A percentile compares a stretch with the other conserved stretches of the same genome.
Conservation (phyloP, 1,284 basidiomycete species). For the Trametes sp. region DNA sequence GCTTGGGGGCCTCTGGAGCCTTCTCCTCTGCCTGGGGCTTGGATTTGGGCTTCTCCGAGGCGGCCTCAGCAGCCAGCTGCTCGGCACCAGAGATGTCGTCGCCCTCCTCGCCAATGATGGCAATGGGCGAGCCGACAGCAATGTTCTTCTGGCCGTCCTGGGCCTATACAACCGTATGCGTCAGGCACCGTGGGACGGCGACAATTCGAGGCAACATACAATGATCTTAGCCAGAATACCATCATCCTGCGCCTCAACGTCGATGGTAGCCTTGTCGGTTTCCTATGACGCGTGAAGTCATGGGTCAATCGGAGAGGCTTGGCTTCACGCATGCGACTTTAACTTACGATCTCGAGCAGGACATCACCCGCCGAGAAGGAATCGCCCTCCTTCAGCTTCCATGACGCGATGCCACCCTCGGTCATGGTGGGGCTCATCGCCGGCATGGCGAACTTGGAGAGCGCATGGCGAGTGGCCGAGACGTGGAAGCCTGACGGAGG, state of each 20-base stretch:
- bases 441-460: slow-evolving; percentile 95
- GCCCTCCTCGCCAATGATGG: slow-evolving; percentile 91
- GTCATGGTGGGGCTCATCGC: slow-evolving; percentile 99
- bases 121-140: slow-evolving; percentile 87
- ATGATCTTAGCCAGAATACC: slow-evolving; percentile 95
- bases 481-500: slow-evolving; percentile 75
- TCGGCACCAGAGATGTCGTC: slow-evolving; percentile 90
- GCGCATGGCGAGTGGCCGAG: slow-evolving; percentile 79
- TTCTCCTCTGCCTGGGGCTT: slow-evolving; percentile 45
- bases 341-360: slow-evolving; percentile 87
- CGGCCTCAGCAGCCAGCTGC: slow-evolving; percentile 75
- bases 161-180: slow-evolving; percentile 52
- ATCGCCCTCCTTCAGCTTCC: slow-evolving; percentile 98
- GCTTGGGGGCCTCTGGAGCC: slow-evolving; percentile 50
- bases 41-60: slow-evolving; percentile 49
- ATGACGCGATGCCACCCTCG: slow-evolving; percentile 96
- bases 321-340: slow-evolving; percentile 47
- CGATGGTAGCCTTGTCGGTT: slow-evolving; percentile 99
- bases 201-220: slow-evolving; percentile 48
- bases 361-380: slow-evolving; percentile 91
- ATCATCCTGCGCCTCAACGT: slow-evolving; percentile 98
- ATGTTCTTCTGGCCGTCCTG: slow-evolving; percentile 89
- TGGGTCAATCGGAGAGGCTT: slow-evolving; percentile 2
- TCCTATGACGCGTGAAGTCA: slow-evolving; percentile 61
- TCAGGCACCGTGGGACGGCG: not conserved